Evolutionary conservation across 179 eudicot genomes (phyloP), one percentile per base, ranked within the genome.

Genomic region (Actinidia arguta): DNA sequence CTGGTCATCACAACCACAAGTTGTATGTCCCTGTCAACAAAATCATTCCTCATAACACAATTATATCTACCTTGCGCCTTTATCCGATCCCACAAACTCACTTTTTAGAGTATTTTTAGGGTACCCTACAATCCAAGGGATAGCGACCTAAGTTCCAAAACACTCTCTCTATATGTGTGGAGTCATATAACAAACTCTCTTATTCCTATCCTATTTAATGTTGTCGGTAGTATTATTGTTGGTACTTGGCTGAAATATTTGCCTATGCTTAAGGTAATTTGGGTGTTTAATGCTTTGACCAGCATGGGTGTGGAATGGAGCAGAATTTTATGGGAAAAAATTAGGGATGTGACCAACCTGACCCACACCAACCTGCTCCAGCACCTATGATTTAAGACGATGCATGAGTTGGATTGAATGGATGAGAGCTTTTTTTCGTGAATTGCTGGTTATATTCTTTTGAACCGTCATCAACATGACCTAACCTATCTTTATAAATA

Each of bases 251-350:
- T 39, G 39, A 36, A 47, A 42, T 31, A 11, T 39, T 39, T 67
- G 1, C 72, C 48, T 67, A 14, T 67, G 47, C 6, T 0, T 20
- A 39, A 67, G 72, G 72, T 46, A 67, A 67, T 67, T 9, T 39
- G 72, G 48, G 47, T 22, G 11, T 67, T 67, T 16, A 36, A 67
- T 67, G 72, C n/a, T 36, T 36, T 67, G 72, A 67, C 72, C 72
- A 39, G 14, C 72, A 67, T 5, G 27, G 72, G 72, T n/a, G n/a
- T n/a, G 12, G 5, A 39, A 39, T 67, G 48, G 17, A 66, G n/a
- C n/a, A 66, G 71, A 16, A 66, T 66, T 12, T 14, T 17, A 6
- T 63, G 17, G 6, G 27, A 27, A 25, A n/a, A n/a, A n/a, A n/a
- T n/a, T n/a, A n/a, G 42, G 10, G 18, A 66, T 66, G 6, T 13